These are phyloP conservation scores for Penicillium concentricum DNA, from an alignment of 2,329 filamentous ascomycete species.

Conservation along the genomic window DNA sequence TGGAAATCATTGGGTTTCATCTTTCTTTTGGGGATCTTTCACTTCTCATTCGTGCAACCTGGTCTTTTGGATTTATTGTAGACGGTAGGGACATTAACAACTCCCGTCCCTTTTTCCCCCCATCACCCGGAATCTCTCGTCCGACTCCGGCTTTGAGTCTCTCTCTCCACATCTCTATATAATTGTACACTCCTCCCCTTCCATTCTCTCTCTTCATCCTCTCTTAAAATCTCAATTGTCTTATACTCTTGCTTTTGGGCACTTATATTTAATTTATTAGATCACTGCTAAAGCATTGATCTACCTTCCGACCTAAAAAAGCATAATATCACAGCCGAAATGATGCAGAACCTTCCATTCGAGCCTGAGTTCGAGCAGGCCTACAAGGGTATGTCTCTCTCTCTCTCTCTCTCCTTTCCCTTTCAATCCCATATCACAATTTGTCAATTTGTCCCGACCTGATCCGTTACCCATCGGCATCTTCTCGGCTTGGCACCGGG, in stretches of 20 bases:
- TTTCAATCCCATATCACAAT: neutral
- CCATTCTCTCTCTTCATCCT: slow-evolving; percentile 14
- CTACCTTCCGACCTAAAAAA: neutral
- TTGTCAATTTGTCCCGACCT: neutral
- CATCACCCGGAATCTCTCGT: slow-evolving; percentile 24
- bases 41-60: slow-evolving; percentile 13
- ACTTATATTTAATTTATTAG: neutral
- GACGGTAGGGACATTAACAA: slow-evolving; percentile 6
- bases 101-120: slow-evolving; percentile 8
- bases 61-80: slow-evolving; percentile 7
- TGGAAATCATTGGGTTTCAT: slow-evolving; percentile 4
- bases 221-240: neutral
- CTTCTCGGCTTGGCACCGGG: slow-evolving; percentile 14
- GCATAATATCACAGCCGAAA: slow-evolving; percentile 23
- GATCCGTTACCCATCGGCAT: slow-evolving; percentile 17
- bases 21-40: neutral
- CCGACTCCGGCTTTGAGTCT: slow-evolving; percentile 33
- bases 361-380: slow-evolving; percentile 99
- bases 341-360: slow-evolving; percentile 77
- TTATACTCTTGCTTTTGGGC: slow-evolving; percentile 14
- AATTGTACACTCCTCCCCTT: slow-evolving; percentile 20
- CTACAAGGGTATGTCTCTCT: slow-evolving; percentile 71
- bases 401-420: neutral
- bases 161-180: slow-evolving; percentile 21
- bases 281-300: slow-evolving; percentile 8